Percentiles rank a stretch among this genome's conserved stretches.
Conservation (phyloP, 2,329 filamentous ascomycete species). For the Apiospora marii region DNA sequence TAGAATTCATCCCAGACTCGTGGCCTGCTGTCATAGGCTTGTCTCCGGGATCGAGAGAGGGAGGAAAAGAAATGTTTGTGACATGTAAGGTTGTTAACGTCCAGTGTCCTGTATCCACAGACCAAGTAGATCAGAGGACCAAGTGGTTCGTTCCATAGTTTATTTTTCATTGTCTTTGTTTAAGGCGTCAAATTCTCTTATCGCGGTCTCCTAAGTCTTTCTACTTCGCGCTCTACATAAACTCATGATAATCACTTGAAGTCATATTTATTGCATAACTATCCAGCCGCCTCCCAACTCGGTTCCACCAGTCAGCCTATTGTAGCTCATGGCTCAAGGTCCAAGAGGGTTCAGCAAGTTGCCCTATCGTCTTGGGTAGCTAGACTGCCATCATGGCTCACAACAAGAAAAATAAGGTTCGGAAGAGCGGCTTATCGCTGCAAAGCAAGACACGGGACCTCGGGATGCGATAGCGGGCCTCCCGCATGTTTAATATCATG, state of each 20-base stretch:
- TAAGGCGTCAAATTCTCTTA: too few species aligned
- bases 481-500: slow-evolving; percentile 9
- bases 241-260: too few species aligned
- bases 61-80: not conserved
- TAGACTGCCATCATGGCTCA: not conserved
- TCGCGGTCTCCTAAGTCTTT: too few species aligned
- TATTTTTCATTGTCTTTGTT: too few species aligned
- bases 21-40: not conserved
- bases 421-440: not conserved
- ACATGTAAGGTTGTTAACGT: not conserved
- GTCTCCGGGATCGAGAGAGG: not conserved
- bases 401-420: not conserved
- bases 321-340: not conserved
- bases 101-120: not conserved
- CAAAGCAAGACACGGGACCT: not conserved
- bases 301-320: slow-evolving; percentile 5
- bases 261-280: slow-evolving; percentile 1
- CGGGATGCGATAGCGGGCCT: slow-evolving; percentile 10
- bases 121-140: not conserved
- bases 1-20: not conserved
- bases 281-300: slow-evolving; percentile 5
- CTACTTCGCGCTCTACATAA: too few species aligned
- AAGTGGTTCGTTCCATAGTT: too few species aligned
- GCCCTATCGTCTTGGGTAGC: not conserved
- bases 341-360: not conserved